Conservation (phyloP, 192 early-diverging fungal genomes). For the Geosiphon pyriformis region DNA sequence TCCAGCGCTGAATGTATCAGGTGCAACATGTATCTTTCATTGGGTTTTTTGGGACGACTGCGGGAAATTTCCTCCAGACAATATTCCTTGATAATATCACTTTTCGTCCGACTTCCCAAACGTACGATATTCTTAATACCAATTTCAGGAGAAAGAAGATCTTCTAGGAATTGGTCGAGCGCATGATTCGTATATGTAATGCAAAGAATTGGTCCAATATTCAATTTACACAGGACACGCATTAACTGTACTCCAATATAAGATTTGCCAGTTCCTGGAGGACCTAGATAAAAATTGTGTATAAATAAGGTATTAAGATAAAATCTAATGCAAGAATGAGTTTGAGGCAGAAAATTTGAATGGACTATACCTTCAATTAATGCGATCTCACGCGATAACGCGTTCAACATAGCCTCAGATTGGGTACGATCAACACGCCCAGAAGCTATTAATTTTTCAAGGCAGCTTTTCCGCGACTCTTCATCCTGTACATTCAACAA, state of each 20-base stretch:
- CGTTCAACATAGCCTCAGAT: constrained; percentile 40
- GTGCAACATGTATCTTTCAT: constrained; percentile 17
- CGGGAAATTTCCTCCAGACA: constrained; percentile 15
- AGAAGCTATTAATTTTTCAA: constrained; percentile 3
- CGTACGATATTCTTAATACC: constrained; percentile 28
- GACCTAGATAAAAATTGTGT: constrained; percentile 25
- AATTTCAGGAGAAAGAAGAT: background rate
- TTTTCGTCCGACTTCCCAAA: constrained; percentile 38
- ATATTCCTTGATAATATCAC: constrained; percentile 27
- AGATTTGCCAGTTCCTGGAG: constrained; percentile 50
- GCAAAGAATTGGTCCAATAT: constrained; percentile 39
- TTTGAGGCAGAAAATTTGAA: background rate
- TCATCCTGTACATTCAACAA: constrained; percentile 16
- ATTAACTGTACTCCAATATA: constrained; percentile 48
- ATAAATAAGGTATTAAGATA: background rate
- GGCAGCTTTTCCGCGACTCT: background rate
- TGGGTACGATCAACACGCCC: constrained; percentile 48
- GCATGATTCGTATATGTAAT: constrained; percentile 62
- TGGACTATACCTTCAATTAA: constrained; percentile 47
- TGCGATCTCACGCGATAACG: constrained; percentile 43
- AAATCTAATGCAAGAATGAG: too few relatives aligned
- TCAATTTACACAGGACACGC: constrained; percentile 27
- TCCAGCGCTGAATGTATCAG: constrained; percentile 1
- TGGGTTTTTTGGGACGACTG: constrained; percentile 16
- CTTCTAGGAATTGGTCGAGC: constrained; percentile 54